A percentile compares a stretch with the other conserved stretches of the same genome.
phyloP scores from a whole-genome alignment of 2,329 filamentous ascomycete genomes.

The Monosporascus sp. region DNA sequence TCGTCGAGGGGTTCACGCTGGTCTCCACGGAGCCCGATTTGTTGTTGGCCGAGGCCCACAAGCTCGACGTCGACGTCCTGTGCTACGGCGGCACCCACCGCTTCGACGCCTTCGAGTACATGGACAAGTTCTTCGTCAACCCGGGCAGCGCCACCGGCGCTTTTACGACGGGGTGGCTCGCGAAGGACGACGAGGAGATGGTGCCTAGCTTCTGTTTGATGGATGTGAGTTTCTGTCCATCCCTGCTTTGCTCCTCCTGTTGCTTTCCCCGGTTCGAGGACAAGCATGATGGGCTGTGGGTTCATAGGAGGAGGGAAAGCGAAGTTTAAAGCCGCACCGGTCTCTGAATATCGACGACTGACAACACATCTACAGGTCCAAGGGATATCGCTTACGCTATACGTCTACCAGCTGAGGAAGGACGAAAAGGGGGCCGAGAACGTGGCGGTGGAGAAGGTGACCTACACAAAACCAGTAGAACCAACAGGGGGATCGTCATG shows the following conservation, averaged over 20 bases:
- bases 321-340: constrained; percentile 7
- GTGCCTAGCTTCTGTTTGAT: constrained; percentile 93
- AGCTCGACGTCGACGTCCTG: constrained; percentile 62
- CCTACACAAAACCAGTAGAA: constrained; percentile 71
- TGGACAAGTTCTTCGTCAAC: constrained; percentile 70
- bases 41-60: constrained; percentile 61
- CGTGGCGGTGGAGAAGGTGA: constrained; percentile 80
- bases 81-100: constrained; percentile 65
- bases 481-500: constrained; percentile 45
- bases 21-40: constrained; percentile 63
- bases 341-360: constrained; percentile 6
- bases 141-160: constrained; percentile 62
- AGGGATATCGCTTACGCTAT: constrained; percentile 90
- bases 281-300: too few species aligned
- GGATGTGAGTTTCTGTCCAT: constrained; percentile 65
- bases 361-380: constrained; percentile 59
- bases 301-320: neutral
- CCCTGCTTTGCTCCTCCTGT: neutral
- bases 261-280: neutral
- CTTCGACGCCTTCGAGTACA: constrained; percentile 68
- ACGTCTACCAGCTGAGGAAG: constrained; percentile 83
- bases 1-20: constrained; percentile 63
- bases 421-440: constrained; percentile 72
- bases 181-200: constrained; percentile 60
- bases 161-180: constrained; percentile 50